phyloP scores from a whole-genome alignment of 2,329 filamentous ascomycete genomes.

The Colletotrichum limetticola region DNA sequence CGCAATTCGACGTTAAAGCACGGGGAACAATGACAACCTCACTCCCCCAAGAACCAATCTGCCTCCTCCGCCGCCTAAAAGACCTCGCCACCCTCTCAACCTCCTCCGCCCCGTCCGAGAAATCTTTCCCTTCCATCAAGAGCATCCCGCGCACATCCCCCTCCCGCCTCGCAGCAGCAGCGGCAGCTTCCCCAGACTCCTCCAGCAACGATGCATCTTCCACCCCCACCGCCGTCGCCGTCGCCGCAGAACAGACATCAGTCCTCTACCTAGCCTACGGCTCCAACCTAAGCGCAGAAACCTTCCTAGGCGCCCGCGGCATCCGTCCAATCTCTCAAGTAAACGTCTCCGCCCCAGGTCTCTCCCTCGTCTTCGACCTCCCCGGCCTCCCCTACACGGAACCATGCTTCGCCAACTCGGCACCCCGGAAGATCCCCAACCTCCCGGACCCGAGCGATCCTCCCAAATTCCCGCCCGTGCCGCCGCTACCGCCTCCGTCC shows the following conservation, averaged over 20 bases:
- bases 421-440: conserved; percentile 64
- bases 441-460: conserved; percentile 46
- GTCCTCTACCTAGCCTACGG: conserved; percentile 90
- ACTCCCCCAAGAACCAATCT: conserved; percentile 1
- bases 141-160: conserved; percentile 49
- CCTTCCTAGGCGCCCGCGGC: conserved; percentile 80
- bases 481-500: conserved; percentile 34
- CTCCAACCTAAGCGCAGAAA: conserved; percentile 85
- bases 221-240: background rate
- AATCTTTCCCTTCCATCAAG: conserved; percentile 42
- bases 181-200: conserved; percentile 39
- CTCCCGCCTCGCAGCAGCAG: conserved; percentile 51
- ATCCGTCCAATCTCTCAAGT: conserved; percentile 84
- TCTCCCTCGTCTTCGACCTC: conserved; percentile 86
- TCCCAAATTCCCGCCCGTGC: conserved; percentile 42
- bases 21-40: background rate
- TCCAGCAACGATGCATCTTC: conserved; percentile 31
- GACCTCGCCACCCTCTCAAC: background rate
- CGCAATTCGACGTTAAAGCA: background rate
- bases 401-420: conserved; percentile 91
- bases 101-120: background rate
- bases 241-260: conserved; percentile 48
- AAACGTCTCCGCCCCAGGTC: conserved; percentile 82
- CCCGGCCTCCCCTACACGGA: conserved; percentile 87
- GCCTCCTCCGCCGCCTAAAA: conserved; percentile 1